These are phyloP conservation scores for Neurospora cerealis DNA, from an alignment of 495 filamentous ascomycete genomes.

Conservation along the genomic window DNA sequence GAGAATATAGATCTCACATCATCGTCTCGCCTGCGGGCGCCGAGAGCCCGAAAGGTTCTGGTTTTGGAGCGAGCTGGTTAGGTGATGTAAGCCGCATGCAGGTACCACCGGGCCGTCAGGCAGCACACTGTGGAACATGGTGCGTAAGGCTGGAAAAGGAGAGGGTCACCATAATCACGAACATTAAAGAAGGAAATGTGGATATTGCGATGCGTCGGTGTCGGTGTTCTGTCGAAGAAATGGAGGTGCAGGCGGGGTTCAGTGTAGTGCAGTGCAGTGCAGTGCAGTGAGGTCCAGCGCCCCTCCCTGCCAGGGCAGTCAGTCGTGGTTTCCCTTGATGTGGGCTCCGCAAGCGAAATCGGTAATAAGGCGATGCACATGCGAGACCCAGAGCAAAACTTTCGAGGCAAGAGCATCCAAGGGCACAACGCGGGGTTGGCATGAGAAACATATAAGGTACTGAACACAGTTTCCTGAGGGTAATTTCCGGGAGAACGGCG, in stretches of 20 bases:
- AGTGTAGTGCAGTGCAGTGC: background rate
- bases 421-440: background rate
- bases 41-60: background rate
- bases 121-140: background rate
- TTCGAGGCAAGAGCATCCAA: background rate
- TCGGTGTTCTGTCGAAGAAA: background rate
- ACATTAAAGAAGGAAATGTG: background rate
- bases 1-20: background rate
- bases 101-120: background rate
- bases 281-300: background rate
- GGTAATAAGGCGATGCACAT: background rate
- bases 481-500: accelerated
- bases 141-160: background rate
- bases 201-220: background rate
- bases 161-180: background rate
- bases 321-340: background rate
- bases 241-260: background rate
- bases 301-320: background rate
- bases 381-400: background rate
- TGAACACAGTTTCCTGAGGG: background rate
- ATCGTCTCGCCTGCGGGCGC: background rate
- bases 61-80: background rate
- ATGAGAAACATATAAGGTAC: background rate
- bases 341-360: background rate
- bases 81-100: background rate